These are phyloP conservation scores for Excoecaria agallocha DNA, from an alignment of 345 rosid genomes.

Conservation along the genomic window DNA sequence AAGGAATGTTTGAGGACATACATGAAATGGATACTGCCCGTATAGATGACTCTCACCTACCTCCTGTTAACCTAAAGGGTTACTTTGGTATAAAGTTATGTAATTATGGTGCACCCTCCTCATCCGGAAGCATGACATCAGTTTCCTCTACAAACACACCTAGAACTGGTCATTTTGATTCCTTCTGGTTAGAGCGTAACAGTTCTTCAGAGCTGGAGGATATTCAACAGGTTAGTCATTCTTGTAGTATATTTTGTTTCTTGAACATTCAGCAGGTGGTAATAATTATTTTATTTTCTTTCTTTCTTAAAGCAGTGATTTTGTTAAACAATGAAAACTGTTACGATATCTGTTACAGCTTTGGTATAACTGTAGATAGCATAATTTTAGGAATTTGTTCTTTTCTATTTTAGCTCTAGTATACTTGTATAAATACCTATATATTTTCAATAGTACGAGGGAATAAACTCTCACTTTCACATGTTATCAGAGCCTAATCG, in stretches of 20 bases:
- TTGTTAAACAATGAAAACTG: not conserved
- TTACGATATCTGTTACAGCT: too few species aligned
- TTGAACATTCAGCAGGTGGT: not conserved
- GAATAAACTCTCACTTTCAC: too few species aligned
- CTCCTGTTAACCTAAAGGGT: slow-evolving; percentile 46
- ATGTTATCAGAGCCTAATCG: too few species aligned
- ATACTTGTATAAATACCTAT: too few species aligned
- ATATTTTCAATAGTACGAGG: too few species aligned
- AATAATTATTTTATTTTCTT: not conserved
- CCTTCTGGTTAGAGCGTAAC: slow-evolving; percentile 69
- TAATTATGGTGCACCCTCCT: slow-evolving; percentile 61
- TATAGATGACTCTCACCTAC: slow-evolving; percentile 57
- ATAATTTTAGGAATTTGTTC: too few species aligned
- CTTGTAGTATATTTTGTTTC: not conserved
- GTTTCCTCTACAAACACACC: slow-evolving; percentile 78
- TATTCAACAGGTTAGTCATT: slow-evolving; percentile 63
- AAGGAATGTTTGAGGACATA: slow-evolving; percentile 89
- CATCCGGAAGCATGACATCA: slow-evolving; percentile 79
- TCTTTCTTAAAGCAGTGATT: not conserved
- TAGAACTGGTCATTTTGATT: slow-evolving; percentile 68
- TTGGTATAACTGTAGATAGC: too few species aligned
- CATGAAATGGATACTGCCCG: slow-evolving; percentile 87
- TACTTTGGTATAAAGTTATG: slow-evolving; percentile 54
- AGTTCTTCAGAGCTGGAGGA: slow-evolving; percentile 72
- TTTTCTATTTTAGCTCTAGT: too few species aligned